Conservation (phyloP, 2,329 filamentous ascomycete species). For the Aspergillus pseudoterreus region DNA sequence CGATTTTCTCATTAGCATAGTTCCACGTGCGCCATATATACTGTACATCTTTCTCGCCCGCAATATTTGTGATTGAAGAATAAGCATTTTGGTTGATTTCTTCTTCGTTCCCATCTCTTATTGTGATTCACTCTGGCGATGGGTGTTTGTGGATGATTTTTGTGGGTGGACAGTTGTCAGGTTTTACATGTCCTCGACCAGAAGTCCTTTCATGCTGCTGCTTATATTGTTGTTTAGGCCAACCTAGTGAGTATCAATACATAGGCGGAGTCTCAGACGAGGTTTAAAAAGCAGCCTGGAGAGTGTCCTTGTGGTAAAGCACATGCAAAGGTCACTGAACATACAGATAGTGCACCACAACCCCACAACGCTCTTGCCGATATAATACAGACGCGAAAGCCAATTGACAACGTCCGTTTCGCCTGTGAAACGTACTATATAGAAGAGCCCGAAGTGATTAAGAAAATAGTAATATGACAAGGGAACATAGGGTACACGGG, state of each 20-base stretch:
- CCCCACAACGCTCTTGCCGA: conserved; percentile 12
- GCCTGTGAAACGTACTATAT: neutral
- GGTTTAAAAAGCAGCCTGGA: neutral
- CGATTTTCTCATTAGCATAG: neutral
- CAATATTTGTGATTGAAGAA: neutral
- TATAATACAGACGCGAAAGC: conserved; percentile 13
- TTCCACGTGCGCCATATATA: neutral
- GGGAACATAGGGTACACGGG: neutral
- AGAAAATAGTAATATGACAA: conserved; percentile 1
- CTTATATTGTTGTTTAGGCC: no score
- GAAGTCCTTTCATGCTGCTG: neutral
- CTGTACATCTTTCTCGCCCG: neutral
- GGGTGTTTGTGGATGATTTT: neutral
- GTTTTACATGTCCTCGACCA: neutral
- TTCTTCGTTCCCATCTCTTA: neutral
- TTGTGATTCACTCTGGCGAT: neutral
- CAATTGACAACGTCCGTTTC: neutral
- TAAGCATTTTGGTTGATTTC: neutral
- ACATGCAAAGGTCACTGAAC: conserved; percentile 1
- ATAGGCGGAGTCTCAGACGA: neutral
- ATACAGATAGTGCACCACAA: conserved; percentile 6
- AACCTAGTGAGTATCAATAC: no score
- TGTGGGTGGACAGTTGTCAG: neutral
- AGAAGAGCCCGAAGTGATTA: neutral
- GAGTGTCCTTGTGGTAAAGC: neutral